A percentile compares a stretch with the other conserved stretches of the same genome.
Evolutionary conservation across 208 protist species (phyloP).

Genomic region (Acanthamoeba triangularis): DNA sequence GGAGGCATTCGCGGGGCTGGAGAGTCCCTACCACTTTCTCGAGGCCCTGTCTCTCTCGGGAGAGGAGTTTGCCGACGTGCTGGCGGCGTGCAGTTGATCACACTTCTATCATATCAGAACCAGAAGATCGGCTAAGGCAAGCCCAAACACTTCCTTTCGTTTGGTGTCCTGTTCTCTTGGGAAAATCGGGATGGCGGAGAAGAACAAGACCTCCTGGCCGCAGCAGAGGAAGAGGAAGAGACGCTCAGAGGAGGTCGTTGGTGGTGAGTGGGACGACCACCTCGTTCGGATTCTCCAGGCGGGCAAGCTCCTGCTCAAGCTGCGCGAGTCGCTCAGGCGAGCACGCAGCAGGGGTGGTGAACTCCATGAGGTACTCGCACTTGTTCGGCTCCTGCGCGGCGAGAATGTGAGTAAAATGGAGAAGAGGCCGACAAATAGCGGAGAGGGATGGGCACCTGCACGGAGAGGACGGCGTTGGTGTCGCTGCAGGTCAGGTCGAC

Average conservation of each 20-base stretch:
- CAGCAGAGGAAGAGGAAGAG: background rate
- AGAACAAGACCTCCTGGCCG: background rate
- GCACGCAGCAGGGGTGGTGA: slow-evolving; percentile 87
- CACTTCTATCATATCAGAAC: too few relatives aligned
- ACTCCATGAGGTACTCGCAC: slow-evolving; percentile 89
- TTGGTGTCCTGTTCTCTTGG: background rate
- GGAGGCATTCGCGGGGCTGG: background rate
- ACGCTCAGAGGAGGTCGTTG: slow-evolving; percentile 36
- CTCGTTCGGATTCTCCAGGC: background rate
- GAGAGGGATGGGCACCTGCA: background rate
- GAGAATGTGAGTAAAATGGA: background rate
- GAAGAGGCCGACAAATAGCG: too few relatives aligned
- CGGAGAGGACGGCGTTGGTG: slow-evolving; percentile 78
- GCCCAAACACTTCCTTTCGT: too few relatives aligned
- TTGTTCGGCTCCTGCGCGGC: slow-evolving; percentile 85
- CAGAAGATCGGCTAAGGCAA: too few relatives aligned
- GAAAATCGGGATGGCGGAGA: background rate
- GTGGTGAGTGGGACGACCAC: background rate
- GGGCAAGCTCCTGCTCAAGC: slow-evolving; percentile 70
- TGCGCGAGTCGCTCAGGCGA: slow-evolving; percentile 68
- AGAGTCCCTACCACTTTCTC: background rate
- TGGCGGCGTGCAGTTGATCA: background rate
- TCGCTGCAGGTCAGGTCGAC: slow-evolving; percentile 85
- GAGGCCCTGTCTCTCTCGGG: background rate
- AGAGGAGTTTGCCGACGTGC: background rate